Conservation (phyloP, 1,284 basidiomycete species). For the Ganoderma lingzhi region DNA sequence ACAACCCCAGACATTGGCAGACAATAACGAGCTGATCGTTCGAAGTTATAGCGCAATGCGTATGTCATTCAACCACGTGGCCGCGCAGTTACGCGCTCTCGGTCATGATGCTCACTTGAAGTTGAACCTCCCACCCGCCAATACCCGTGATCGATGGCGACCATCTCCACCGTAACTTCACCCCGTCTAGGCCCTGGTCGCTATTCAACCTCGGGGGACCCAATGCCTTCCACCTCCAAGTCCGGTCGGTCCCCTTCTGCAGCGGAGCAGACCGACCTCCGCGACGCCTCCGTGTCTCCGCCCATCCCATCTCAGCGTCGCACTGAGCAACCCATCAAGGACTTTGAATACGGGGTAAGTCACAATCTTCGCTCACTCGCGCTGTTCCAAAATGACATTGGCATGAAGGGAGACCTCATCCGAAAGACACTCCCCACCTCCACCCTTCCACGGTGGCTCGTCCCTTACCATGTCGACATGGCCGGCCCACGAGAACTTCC, state of each 20-base stretch:
- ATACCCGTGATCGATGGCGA: no score
- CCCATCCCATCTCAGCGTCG: no score
- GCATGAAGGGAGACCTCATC: background rate
- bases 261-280: background rate
- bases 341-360: background rate
- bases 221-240: background rate
- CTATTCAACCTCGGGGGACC: background rate
- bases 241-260: background rate
- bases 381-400: background rate
- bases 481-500: background rate
- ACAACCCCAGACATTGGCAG: no score
- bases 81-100: no score
- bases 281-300: background rate
- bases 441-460: background rate
- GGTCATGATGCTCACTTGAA: no score
- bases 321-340: background rate
- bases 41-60: no score
- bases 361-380: background rate
- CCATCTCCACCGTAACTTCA: background rate
- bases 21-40: no score
- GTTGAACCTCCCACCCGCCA: no score
- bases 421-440: background rate
- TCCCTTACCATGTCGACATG: background rate
- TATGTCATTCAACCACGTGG: no score
- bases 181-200: background rate